These are phyloP conservation scores for Mycosphaerella sp. DNA, from an alignment of 2,329 filamentous ascomycete species.

Conservation along the genomic window DNA sequence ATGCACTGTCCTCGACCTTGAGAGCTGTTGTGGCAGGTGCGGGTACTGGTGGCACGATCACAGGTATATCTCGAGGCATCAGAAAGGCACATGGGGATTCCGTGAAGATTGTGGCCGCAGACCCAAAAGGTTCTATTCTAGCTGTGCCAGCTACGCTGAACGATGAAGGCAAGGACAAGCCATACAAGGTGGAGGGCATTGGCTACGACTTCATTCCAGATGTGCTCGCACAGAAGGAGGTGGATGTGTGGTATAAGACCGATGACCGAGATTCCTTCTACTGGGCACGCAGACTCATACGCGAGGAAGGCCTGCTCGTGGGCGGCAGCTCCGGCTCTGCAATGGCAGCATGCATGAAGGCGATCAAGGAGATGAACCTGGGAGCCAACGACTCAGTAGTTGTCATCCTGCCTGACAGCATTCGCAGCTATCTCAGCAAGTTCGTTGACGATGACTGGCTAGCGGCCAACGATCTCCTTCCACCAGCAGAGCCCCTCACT, in stretches of 20 bases:
- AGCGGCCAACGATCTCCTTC: slow-evolving; percentile 86
- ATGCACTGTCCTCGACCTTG: slow-evolving; percentile 57
- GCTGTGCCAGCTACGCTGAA: slow-evolving; percentile 77
- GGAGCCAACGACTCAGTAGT: slow-evolving; percentile 82
- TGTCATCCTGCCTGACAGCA: slow-evolving; percentile 88
- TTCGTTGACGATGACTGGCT: slow-evolving; percentile 99
- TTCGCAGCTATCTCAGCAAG: slow-evolving; percentile 95
- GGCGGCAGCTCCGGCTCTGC: slow-evolving; percentile 92
- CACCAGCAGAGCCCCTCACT: slow-evolving; percentile 49
- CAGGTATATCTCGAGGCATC: slow-evolving; percentile 76
- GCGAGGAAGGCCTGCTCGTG: slow-evolving; percentile 88
- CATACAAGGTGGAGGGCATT: slow-evolving; percentile 98
- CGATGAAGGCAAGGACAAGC: slow-evolving; percentile 68
- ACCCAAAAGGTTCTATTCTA: slow-evolving; percentile 86
- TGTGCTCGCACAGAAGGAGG: slow-evolving; percentile 70
- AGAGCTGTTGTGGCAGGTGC: slow-evolving; percentile 83
- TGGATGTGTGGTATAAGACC: slow-evolving; percentile 98
- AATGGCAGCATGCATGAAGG: slow-evolving; percentile 72
- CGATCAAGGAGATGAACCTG: slow-evolving; percentile 69
- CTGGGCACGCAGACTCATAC: slow-evolving; percentile 82
- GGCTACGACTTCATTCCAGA: slow-evolving; percentile 98
- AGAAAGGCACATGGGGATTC: slow-evolving; percentile 72
- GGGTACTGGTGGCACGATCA: slow-evolving; percentile 92
- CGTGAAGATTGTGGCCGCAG: slow-evolving; percentile 85
- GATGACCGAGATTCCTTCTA: slow-evolving; percentile 86